Evolutionary conservation across 108 stramenopile genomes (phyloP).

Genomic region (Cylindrotheca fusiformis): DNA sequence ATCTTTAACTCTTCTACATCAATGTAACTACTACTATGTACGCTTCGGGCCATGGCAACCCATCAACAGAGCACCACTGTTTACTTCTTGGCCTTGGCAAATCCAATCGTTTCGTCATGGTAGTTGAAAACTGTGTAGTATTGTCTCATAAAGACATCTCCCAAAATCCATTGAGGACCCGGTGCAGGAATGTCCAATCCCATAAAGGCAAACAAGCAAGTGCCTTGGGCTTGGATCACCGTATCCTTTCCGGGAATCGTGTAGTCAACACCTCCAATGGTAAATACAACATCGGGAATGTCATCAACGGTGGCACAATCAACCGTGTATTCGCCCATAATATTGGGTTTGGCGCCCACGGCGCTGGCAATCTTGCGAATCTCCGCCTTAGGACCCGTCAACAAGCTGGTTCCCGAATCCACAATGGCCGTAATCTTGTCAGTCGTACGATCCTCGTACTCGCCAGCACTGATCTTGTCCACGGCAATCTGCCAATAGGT

Average conservation of each 20-base stretch:
- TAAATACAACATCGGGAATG: slow-evolving; percentile 79
- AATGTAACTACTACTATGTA: too few species aligned
- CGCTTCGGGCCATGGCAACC: too few species aligned
- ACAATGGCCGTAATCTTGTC: slow-evolving; percentile 80
- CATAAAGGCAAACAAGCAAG: slow-evolving; percentile 95
- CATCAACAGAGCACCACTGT: too few species aligned
- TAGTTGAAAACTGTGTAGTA: slow-evolving; percentile 98
- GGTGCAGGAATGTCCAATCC: slow-evolving; percentile 86
- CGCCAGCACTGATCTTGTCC: slow-evolving; percentile 62
- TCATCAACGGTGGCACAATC: slow-evolving; percentile 71
- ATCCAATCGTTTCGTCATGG: slow-evolving; percentile 80
- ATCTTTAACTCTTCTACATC: too few species aligned
- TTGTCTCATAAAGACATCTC: slow-evolving; percentile 98
- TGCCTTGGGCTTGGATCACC: slow-evolving; percentile 84
- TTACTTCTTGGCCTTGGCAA: slow-evolving; percentile 63
- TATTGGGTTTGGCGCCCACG: slow-evolving; percentile 85
- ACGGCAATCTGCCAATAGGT: slow-evolving; percentile 93
- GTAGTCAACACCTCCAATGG: slow-evolving; percentile 78
- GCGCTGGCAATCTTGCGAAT: slow-evolving; percentile 67
- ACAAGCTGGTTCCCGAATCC: slow-evolving; percentile 94
- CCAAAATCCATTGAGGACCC: slow-evolving; percentile 95
- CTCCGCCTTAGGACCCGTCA: slow-evolving; percentile 82
- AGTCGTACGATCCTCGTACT: slow-evolving; percentile 22
- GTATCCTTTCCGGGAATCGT: slow-evolving; percentile 74
- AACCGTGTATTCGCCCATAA: slow-evolving; percentile 93